Evolutionary conservation across 2,329 filamentous ascomycete species (phyloP).

Genomic region (Fusarium sp.): DNA sequence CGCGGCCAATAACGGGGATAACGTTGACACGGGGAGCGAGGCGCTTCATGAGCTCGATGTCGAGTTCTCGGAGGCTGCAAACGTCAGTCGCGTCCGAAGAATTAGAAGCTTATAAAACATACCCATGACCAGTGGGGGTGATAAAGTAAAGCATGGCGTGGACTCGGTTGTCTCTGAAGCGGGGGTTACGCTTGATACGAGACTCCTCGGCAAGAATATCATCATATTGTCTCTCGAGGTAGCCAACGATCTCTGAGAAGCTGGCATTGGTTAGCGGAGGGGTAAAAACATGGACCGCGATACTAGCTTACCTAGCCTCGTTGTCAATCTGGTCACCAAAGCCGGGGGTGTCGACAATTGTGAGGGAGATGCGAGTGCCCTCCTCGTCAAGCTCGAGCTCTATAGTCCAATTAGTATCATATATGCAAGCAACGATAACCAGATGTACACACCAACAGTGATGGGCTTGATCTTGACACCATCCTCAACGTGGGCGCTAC

Average conservation of each 20-base stretch:
- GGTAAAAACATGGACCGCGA: neutral
- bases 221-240: slow-evolving; percentile 99
- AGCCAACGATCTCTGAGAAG: slow-evolving; percentile 97
- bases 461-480: slow-evolving; percentile 98
- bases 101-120: slow-evolving; percentile 47
- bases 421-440: slow-evolving; percentile 34
- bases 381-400: slow-evolving; percentile 98
- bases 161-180: slow-evolving; percentile 98
- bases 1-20: slow-evolving; percentile 98
- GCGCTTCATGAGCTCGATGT: slow-evolving; percentile 99
- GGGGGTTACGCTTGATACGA: slow-evolving; percentile 99
- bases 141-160: slow-evolving; percentile 99
- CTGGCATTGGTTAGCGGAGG: slow-evolving; percentile 56
- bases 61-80: slow-evolving; percentile 90
- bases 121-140: slow-evolving; percentile 96
- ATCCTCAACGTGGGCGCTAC: slow-evolving; percentile 90
- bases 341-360: slow-evolving; percentile 97
- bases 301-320: slow-evolving; percentile 80
- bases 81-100: neutral
- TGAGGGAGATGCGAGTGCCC: slow-evolving; percentile 96
- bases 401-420: slow-evolving; percentile 50
- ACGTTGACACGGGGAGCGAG: slow-evolving; percentile 98
- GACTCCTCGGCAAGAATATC: slow-evolving; percentile 99
- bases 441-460: slow-evolving; percentile 80
- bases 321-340: slow-evolving; percentile 99